Evolutionary conservation across 768 basidiomycete species (phyloP).

Genomic region (Suillus spraguei): DNA sequence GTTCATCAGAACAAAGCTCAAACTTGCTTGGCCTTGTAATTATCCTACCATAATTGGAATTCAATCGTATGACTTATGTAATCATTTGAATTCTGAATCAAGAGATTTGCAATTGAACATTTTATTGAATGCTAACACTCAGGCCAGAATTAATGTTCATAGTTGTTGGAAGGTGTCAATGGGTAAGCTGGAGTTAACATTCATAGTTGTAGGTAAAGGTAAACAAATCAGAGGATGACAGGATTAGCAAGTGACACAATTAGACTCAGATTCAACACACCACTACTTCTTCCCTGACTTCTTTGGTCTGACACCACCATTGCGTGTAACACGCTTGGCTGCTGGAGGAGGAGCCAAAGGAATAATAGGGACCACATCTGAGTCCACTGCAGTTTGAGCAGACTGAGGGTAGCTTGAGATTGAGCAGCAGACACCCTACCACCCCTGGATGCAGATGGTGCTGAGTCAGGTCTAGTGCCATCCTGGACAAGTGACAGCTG

Average conservation of each 20-base stretch:
- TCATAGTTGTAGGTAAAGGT: not conserved
- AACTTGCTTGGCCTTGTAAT: not conserved
- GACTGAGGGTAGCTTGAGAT: not conserved
- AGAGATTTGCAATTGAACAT: no score
- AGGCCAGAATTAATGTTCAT: no score
- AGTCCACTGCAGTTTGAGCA: not conserved
- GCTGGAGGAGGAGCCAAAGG: not conserved
- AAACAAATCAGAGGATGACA: not conserved
- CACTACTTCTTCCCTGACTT: not conserved
- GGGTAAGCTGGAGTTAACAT: not conserved
- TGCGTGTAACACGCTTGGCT: not conserved
- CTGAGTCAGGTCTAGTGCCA: not conserved
- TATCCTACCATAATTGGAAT: no score
- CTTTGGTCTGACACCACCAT: not conserved
- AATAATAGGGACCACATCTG: not conserved
- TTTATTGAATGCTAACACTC: no score
- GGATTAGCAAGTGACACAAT: not conserved
- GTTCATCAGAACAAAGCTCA: not conserved
- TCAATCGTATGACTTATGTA: no score
- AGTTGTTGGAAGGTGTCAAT: no score
- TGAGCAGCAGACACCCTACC: not conserved
- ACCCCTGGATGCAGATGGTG: not conserved
- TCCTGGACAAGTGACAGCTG: not conserved
- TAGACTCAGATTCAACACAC: no score
- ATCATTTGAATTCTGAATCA: no score